Evolutionary conservation across 495 filamentous ascomycete species (phyloP).

Genomic region (Recurvomyces mirabilis): DNA sequence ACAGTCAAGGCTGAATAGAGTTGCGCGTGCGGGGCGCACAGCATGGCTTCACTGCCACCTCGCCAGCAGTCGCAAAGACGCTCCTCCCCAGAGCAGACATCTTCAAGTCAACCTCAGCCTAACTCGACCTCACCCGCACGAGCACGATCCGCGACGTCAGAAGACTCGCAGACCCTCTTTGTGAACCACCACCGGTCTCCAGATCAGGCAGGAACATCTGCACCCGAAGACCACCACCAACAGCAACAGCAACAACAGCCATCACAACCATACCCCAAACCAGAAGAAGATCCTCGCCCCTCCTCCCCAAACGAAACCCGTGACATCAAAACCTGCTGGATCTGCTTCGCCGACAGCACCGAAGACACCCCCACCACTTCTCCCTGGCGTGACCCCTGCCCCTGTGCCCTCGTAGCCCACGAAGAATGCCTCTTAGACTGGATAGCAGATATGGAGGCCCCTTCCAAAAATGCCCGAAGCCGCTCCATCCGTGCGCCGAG

Average conservation of each 20-base stretch:
- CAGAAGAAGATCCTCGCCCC: not conserved
- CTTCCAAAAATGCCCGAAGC: slow-evolving; percentile 34
- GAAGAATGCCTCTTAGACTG: slow-evolving; percentile 82
- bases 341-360: slow-evolving; percentile 78
- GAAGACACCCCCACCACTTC: slow-evolving; percentile 52
- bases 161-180: slow-evolving; percentile 30
- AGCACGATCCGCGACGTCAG: slow-evolving; percentile 16
- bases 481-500: slow-evolving; percentile 31
- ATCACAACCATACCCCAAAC: slow-evolving; percentile 1
- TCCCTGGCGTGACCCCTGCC: slow-evolving; percentile 78
- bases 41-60: slow-evolving; percentile 6
- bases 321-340: slow-evolving; percentile 63
- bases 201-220: too few relatives aligned
- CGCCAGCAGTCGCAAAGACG: slow-evolving; percentile 11
- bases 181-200: slow-evolving; percentile 24
- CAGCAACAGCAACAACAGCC: slow-evolving; percentile 6
- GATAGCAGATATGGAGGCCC: slow-evolving; percentile 71
- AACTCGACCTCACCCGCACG: slow-evolving; percentile 5
- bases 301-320: slow-evolving; percentile 28
- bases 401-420: slow-evolving; percentile 80
- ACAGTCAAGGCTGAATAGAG: not conserved
- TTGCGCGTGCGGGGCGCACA: too few relatives aligned
- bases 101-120: too few relatives aligned
- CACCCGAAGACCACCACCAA: too few relatives aligned
- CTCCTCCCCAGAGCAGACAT: slow-evolving; percentile 1